Base-by-base conservation (phyloP, 2,329 filamentous ascomycete species). In the Dactylellina parvicollis region DNA sequence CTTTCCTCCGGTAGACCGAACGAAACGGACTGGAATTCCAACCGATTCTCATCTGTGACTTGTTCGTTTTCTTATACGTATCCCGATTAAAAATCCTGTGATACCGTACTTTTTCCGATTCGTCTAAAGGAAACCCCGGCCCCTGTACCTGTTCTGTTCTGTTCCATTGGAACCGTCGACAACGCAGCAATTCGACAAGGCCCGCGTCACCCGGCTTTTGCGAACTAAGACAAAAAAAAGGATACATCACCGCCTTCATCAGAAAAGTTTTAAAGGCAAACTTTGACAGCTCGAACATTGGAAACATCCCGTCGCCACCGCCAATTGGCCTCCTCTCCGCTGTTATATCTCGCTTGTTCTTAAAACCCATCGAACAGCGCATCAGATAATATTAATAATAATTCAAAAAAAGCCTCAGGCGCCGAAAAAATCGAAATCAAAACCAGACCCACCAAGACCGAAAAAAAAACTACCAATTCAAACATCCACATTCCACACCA, bases 201-300 rank as follows among this genome's bases (percentile, higher is more conserved):
- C n/a, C n/a, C 16, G 10, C 52, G 12, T 30, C 50, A 8, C 18
- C 40, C 38, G 46, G 42, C 47, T 30, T 5, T 44, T 70, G 42
- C 52, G 36, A 61, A n/a, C n/a, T n/a, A n/a, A n/a, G n/a, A n/a
- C n/a, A n/a, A n/a, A n/a, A n/a, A n/a, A n/a, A n/a, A n/a, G n/a
- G n/a, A n/a, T n/a, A n/a, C n/a, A n/a, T n/a, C n/a, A n/a, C n/a
- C n/a, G n/a, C n/a, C n/a, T n/a, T n/a, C n/a, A n/a, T n/a, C n/a
- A n/a, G n/a, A n/a, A n/a, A n/a, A n/a, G n/a, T n/a, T n/a, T n/a
- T n/a, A n/a, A n/a, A n/a, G n/a, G 64, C 64, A 69, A 69, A 69
- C 64, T 60, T 42, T n/a, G 62, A 52, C 62, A 67, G 54, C 62
- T 55, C 40, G n/a, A n/a, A n/a, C n/a, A n/a, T n/a, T n/a, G n/a